These are phyloP conservation scores for Pseudomonodictys pantanalensis DNA, from an alignment of 495 filamentous ascomycete species.

Conservation along the genomic window DNA sequence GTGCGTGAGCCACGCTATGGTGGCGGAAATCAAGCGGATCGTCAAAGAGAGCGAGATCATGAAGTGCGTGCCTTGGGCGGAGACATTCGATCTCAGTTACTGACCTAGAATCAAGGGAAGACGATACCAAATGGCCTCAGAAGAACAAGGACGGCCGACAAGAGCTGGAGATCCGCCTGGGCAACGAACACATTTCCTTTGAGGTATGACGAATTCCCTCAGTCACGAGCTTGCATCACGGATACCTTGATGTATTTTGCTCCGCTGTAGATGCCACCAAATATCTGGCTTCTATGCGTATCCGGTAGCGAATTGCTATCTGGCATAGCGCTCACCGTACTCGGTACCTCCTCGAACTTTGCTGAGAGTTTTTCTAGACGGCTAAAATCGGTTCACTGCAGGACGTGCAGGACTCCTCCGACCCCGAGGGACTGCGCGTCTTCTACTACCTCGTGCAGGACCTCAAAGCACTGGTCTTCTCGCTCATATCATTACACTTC, in stretches of 20 bases:
- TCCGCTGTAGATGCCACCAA: too few species aligned
- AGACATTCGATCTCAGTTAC: background rate
- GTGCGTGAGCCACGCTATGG: constrained; percentile 91
- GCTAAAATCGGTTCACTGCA: constrained; percentile 97
- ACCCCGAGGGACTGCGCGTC: constrained; percentile 95
- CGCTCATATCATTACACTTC: constrained; percentile 93
- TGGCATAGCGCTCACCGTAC: background rate
- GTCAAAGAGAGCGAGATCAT: constrained; percentile 98
- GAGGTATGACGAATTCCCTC: constrained; percentile 57
- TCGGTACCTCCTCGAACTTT: background rate
- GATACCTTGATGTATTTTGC: too few species aligned
- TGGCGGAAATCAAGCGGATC: constrained; percentile 93
- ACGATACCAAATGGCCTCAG: constrained; percentile 98
- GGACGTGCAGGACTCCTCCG: constrained; percentile 92
- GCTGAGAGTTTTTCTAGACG: too few species aligned
- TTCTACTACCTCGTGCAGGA: constrained; percentile 99
- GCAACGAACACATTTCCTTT: constrained; percentile 96
- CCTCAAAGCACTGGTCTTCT: constrained; percentile 94
- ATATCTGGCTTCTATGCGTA: too few species aligned
- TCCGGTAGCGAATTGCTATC: background rate
- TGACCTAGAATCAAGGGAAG: constrained; percentile 64
- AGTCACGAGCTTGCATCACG: background rate
- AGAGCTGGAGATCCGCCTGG: constrained; percentile 91
- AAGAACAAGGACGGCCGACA: constrained; percentile 99
- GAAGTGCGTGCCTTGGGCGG: constrained; percentile 62